Base-by-base conservation (phyloP, 2,329 filamentous ascomycete species). In the Trichoderma hamatum region DNA sequence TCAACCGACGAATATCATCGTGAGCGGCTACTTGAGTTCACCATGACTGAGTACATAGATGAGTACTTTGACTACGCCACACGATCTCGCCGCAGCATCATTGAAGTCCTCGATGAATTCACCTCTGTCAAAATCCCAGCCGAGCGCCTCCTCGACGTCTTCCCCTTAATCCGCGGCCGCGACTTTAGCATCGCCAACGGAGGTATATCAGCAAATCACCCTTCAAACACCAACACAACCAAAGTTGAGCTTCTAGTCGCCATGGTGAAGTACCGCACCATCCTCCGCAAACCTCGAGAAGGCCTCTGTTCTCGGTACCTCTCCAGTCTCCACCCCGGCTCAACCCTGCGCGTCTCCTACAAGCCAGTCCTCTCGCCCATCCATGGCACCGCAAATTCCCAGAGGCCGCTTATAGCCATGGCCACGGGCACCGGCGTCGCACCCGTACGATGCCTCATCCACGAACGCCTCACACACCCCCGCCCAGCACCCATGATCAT, bases 11-110 rank as follows among this genome's bases (percentile, higher is more conserved):
- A 82, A 2, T 88, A 89, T 74, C 95, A 99, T 75, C 89, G 88
- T 73, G 91, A 96, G 71, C 89, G 95, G 2, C 86, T 99, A 0
- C 80, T 91, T 10, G 96, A 99, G 76, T 96, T 99, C 74, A 90
- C 89, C 1, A 87, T 91, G 74, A 89, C 93, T 0, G 86, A 91
- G 56, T 92, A 90, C 74, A 88, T 95, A 6, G 94, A 98, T 74
- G 96, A 99, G 74, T 90, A 97, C 68, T 98, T 93, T 81, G 95
- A 99, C 80, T 99, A 99, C 77, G 96, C 96, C 1, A 94, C 94
- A 0, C 89, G 96, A 10, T 92, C 95, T 0, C 90, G 94, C 39
- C 90, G 96, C 39, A 96, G 92, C 69, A 97, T 98, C 69, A 83
- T 99, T 6, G 96, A 99, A 80, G 91, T 97, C 3, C 85, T 99